Base-by-base conservation (phyloP, 192 early-diverging fungal species). In the Mortierella claussenii region DNA sequence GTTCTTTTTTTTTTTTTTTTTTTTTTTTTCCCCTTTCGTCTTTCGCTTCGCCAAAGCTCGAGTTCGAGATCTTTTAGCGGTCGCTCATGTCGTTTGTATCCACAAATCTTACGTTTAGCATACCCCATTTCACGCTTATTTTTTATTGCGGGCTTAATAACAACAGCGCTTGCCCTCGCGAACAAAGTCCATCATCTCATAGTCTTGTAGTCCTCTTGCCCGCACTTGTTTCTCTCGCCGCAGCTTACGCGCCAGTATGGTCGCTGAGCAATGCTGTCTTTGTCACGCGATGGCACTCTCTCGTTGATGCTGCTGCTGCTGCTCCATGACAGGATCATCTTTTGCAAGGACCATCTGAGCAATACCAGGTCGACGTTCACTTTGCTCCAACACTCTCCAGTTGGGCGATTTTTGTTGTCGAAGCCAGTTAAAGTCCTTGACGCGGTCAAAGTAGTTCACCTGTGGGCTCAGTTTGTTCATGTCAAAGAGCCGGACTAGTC, bases 391-490 rank as follows among this genome's bases (percentile, higher is more conserved):
- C 15, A 89, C 7, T 26, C 67, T 44, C 94, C 94, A 95, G 76
- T 95, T 89, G 15, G 94, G 94, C 34, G 90, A 92, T 6, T 81
- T 85, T 55, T 89, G 87, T 43, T 92, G 84, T 45, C 82, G 87
- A 26, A 95, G 78, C 96, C 96, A 97, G 68, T 94, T 95, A 66
- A 96, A 96, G 65, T 97, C 96, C 55, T 97, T 92, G 18, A 96
- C 91, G 4, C 74, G 59, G 45, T 82, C 74, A 68, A 80, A 91
- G 43, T 82, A 73, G 61, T 85, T 90, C 11, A 65, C 65, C 10
- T 59, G 65, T 7, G 57, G 61, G 32, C 67, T 66, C 18, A 83
- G 28, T 24, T 79, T 56, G 2, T 57, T 60, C 15, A 33, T 67
- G 1, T 61, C 61, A 49, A 64, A 73, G 9, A 67, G 47, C 1